Evolutionary conservation across 2,329 filamentous ascomycete genomes (phyloP).

Genomic region (Cladosporium sp.): DNA sequence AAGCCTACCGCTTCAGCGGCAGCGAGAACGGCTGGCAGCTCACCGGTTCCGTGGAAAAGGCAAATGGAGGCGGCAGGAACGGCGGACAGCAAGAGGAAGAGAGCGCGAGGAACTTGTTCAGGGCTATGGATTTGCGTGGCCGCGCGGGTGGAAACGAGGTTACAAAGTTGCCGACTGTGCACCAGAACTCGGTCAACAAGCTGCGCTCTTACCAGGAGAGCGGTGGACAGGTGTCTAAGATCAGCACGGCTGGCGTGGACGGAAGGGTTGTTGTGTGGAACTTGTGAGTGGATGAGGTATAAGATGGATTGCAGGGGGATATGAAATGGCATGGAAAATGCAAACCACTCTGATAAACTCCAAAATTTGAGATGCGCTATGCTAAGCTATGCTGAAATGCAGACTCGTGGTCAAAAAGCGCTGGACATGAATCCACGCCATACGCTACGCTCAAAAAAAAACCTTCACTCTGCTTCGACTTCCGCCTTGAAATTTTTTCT

Average conservation of each 20-base stretch:
- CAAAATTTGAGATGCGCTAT: neutral
- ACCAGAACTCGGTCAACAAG: conserved; percentile 93
- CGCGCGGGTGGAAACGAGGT: conserved; percentile 74
- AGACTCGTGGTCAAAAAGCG: neutral
- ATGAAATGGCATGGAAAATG: too few species aligned
- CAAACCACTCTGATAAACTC: too few species aligned
- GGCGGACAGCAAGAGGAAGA: conserved; percentile 66
- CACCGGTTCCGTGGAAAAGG: conserved; percentile 71
- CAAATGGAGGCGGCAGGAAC: conserved; percentile 26
- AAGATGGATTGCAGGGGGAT: too few species aligned
- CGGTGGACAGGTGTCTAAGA: conserved; percentile 59
- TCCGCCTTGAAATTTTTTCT: too few species aligned
- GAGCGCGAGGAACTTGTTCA: conserved; percentile 95
- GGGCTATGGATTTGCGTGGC: conserved; percentile 97
- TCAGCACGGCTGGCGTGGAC: conserved; percentile 62
- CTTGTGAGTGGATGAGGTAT: conserved; percentile 37
- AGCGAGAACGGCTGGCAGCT: conserved; percentile 77
- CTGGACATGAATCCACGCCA: neutral
- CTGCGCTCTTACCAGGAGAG: conserved; percentile 70
- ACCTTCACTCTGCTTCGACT: too few species aligned
- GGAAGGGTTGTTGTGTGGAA: conserved; percentile 47
- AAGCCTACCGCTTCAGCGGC: conserved; percentile 85
- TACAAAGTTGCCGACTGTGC: conserved; percentile 88
- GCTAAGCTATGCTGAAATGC: neutral
- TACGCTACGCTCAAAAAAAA: neutral